Evolutionary conservation across 257 asterid species (phyloP).

Genomic region (Capsicum rhomboideum): DNA sequence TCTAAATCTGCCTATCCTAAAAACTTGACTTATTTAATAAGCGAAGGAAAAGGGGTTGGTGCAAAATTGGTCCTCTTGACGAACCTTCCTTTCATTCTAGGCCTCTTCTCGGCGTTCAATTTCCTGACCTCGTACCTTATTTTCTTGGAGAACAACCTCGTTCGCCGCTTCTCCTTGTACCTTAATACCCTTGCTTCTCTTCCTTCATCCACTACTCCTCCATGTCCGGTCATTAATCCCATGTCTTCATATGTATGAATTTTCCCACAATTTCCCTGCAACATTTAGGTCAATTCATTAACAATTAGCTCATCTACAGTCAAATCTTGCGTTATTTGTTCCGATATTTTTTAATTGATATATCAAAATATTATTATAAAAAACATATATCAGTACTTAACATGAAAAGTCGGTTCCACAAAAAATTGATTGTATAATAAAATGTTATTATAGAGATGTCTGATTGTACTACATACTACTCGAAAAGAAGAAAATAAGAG

Average conservation of each 20-base stretch:
- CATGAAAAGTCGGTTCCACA: background rate
- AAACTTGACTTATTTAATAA: slow-evolving; percentile 22
- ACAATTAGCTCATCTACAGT: background rate
- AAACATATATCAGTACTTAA: background rate
- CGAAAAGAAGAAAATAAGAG: too few relatives aligned
- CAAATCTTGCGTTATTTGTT: background rate
- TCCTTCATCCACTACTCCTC: slow-evolving; percentile 18
- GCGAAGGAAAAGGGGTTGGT: slow-evolving; percentile 25
- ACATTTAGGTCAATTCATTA: background rate
- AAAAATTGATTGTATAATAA: too few relatives aligned
- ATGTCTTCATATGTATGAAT: slow-evolving; percentile 34
- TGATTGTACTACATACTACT: too few relatives aligned
- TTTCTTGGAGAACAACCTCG: slow-evolving; percentile 60
- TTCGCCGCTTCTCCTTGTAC: slow-evolving; percentile 56
- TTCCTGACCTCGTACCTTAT: slow-evolving; percentile 71
- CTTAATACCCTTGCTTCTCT: slow-evolving; percentile 59
- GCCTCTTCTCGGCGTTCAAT: slow-evolving; percentile 68
- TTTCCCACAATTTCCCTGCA: slow-evolving; percentile 47
- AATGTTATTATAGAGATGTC: too few relatives aligned
- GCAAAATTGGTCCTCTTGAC: slow-evolving; percentile 60
- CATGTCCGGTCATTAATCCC: slow-evolving; percentile 16
- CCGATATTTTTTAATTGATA: background rate
- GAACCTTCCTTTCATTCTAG: slow-evolving; percentile 83
- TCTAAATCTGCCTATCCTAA: background rate
- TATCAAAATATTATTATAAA: background rate